These are phyloP conservation scores for Asterochloris sp. DNA, from an alignment of 139 green algal species.

Conservation along the genomic window DNA sequence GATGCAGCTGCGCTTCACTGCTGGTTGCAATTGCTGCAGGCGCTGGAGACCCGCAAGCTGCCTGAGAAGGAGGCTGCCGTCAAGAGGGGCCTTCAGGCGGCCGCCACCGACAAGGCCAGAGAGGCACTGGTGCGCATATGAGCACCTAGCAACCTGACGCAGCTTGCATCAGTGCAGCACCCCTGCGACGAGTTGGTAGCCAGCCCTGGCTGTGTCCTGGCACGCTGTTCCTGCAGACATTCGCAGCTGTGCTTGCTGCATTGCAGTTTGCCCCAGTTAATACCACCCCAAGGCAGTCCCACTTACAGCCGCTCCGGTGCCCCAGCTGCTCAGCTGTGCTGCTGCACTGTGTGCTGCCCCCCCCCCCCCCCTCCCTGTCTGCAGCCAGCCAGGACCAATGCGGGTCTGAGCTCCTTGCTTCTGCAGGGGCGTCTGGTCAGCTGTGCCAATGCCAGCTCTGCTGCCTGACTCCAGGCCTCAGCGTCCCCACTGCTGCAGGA, in stretches of 20 bases:
- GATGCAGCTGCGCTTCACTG: not conserved
- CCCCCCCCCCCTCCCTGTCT: too few relatives aligned
- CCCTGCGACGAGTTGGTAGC: too few relatives aligned
- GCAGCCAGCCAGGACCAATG: too few relatives aligned
- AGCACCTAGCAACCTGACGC: too few relatives aligned
- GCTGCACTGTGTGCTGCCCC: not conserved
- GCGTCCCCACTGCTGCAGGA: too few relatives aligned
- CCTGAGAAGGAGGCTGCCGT: constrained; percentile 39
- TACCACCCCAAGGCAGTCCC: not conserved
- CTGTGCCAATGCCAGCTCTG: too few relatives aligned
- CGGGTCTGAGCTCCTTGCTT: too few relatives aligned
- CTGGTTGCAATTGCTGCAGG: constrained; percentile 30
- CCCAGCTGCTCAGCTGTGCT: not conserved
- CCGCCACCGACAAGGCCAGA: constrained; percentile 35
- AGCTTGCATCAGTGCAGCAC: too few relatives aligned
- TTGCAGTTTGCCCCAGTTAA: not conserved
- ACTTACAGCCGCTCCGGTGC: not conserved
- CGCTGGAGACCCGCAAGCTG: constrained; percentile 51
- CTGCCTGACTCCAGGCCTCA: too few relatives aligned
- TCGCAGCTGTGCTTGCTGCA: not conserved
- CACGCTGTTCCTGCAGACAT: too few relatives aligned
- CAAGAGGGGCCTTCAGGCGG: constrained; percentile 47
- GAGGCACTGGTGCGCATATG: constrained; percentile 34
- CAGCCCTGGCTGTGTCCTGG: not conserved
- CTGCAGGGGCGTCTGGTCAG: too few relatives aligned